These are phyloP conservation scores for Cadophora sp. DNA, from an alignment of 2,329 filamentous ascomycete species.

Conservation along the genomic window DNA sequence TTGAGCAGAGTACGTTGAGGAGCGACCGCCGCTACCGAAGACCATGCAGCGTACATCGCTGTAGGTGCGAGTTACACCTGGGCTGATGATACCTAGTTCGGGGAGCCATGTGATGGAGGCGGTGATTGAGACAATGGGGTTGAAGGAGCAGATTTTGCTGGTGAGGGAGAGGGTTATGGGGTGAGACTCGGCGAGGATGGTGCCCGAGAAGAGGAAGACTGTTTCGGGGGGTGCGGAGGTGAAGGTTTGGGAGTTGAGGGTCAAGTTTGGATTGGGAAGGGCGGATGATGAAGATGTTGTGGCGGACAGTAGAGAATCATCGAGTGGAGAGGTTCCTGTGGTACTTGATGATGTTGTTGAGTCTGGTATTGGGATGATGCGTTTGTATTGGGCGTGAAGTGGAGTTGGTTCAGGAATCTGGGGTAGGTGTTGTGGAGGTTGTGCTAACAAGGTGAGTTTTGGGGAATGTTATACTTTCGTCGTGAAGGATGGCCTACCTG, in stretches of 20 bases:
- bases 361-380: not conserved
- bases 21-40: not conserved
- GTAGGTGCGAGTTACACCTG: not conserved
- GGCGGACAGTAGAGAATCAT: not conserved
- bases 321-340: not conserved
- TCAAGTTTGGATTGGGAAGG: not conserved
- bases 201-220: not conserved
- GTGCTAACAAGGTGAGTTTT: not conserved
- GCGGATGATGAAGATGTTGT: not conserved
- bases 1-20: not conserved
- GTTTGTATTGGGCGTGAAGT: not conserved
- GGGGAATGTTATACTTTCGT: not conserved
- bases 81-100: not conserved
- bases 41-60: not conserved
- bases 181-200: constrained; percentile 1
- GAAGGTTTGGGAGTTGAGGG: not conserved
- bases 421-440: not conserved
- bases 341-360: not conserved
- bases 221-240: not conserved
- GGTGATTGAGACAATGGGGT: not conserved
- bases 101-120: not conserved
- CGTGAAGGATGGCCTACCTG: not conserved
- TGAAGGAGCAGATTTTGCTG: not conserved
- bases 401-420: not conserved
- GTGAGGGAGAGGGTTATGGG: not conserved